Base-by-base conservation (phyloP, 2,329 filamentous ascomycete species). In the Aureobasidium sp. region DNA sequence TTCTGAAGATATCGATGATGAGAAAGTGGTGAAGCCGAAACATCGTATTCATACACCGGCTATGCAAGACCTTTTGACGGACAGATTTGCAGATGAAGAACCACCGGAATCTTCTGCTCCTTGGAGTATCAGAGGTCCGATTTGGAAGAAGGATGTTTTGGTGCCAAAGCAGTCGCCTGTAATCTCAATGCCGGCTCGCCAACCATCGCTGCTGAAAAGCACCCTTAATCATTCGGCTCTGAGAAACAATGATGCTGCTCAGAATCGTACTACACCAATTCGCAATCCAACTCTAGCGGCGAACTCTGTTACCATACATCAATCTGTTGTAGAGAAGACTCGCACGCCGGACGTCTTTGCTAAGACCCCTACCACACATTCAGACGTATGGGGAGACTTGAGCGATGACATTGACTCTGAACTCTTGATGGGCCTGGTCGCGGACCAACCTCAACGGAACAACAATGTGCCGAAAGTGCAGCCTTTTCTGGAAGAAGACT, bases 11-110 rank as follows among this genome's bases (percentile, higher is more conserved):
- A 39, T 42, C 6, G 52, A 55, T 9, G 61, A 63, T 36, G 57
- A 62, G 21, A 58, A 62, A 39, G 57, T 66, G 7, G 70, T 69
- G 59, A 75, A 75, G 60, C 71, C 74, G 29, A 74, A 73, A 63
- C 74, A 76, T 66, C 73, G 72, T 34, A 77, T 79, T 34, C 75
- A 79, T 64, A 70, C 75, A 2, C 77, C 77, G 0, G 73, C 71
- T 13, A 69, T 72, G 29, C 70, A 70, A 11, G 66, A 74, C n/a
- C 71, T 74, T 7, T 71, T 79, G 64, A 67, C 71, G 21, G 75
- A 78, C 58, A 66, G 72, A 13, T 76, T 75, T 63, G 72, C 72
- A 58, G 78, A 76, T 1, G 77, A 80, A 63, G 77, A 75, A 15
- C 77, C 78, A 5, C 70, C 66, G 39, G 68, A 71, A 59, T 68